phyloP scores from a whole-genome alignment of 495 filamentous ascomycete species.

The Xylaria flabelliformis region DNA sequence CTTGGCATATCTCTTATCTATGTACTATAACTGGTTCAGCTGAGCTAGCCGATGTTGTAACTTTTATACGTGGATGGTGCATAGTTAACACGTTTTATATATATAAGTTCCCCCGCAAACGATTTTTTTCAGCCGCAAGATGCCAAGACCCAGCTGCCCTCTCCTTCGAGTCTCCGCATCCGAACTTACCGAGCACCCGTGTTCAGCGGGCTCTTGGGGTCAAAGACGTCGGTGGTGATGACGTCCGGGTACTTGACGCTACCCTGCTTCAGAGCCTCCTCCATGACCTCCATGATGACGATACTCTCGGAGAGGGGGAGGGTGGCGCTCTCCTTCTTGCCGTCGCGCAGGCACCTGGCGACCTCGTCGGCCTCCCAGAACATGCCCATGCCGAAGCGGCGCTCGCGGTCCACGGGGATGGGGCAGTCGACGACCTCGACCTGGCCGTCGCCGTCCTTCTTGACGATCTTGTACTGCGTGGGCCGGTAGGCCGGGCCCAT shows the following conservation, averaged over 20 bases:
- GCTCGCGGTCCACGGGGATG: constrained; percentile 62
- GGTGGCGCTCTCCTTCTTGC: constrained; percentile 75
- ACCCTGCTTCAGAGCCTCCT: constrained; percentile 80
- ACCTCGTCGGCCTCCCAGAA: constrained; percentile 96
- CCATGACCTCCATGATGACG: constrained; percentile 93
- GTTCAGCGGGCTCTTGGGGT: constrained; percentile 60
- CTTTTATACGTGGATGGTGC: background rate
- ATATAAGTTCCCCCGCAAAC: background rate
- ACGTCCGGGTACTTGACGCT: constrained; percentile 79
- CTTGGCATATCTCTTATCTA: background rate
- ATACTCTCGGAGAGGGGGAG: constrained; percentile 84
- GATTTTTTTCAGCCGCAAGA: background rate
- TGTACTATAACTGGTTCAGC: background rate
- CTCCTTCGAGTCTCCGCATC: background rate
- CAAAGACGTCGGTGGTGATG: constrained; percentile 80
- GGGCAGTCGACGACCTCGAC: constrained; percentile 66
- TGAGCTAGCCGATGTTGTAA: background rate
- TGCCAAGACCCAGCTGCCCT: background rate
- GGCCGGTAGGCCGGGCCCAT: constrained; percentile 77
- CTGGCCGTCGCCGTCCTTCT: constrained; percentile 50
- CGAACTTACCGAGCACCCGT: constrained; percentile 44
- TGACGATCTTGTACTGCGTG: constrained; percentile 64
- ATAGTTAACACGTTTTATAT: background rate
- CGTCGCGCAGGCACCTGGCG: constrained; percentile 81
- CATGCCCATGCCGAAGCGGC: constrained; percentile 77